A percentile compares a stretch with the other conserved stretches of the same genome.
phyloP scores from a whole-genome alignment of 2,329 filamentous ascomycete genomes.

The Phyllosticta citrichinensis region DNA sequence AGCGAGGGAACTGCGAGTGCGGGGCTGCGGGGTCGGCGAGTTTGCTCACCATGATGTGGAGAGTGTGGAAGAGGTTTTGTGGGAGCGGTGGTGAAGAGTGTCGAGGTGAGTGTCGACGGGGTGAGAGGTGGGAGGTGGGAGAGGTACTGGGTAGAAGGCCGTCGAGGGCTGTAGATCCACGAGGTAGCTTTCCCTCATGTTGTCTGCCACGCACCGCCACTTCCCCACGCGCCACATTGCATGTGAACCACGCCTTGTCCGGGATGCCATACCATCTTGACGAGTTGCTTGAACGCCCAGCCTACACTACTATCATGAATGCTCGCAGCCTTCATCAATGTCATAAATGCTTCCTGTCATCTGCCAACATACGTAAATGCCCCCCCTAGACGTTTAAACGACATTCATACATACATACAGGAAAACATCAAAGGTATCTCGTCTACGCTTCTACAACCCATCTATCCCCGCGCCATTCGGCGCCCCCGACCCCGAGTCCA shows the following conservation, averaged over 20 bases:
- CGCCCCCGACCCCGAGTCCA: too few relatives aligned
- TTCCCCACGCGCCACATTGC: background rate
- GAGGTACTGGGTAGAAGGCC: constrained; percentile 3
- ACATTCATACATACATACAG: background rate
- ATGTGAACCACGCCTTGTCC: background rate
- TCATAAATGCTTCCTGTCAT: too few relatives aligned
- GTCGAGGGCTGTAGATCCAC: constrained; percentile 3
- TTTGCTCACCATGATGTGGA: constrained; percentile 1
- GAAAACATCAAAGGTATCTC: constrained; percentile 1
- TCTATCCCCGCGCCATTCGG: background rate
- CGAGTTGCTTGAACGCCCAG: background rate
- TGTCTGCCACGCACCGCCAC: background rate
- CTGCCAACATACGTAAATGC: too few relatives aligned
- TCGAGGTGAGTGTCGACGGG: background rate
- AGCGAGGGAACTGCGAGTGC: background rate
- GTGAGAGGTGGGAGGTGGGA: background rate
- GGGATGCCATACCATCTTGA: too few relatives aligned
- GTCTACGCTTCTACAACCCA: background rate
- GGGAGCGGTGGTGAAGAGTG: background rate
- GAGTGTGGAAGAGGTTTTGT: background rate
- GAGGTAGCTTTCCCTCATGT: background rate
- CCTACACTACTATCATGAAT: too few relatives aligned
- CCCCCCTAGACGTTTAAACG: background rate
- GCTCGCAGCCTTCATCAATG: too few relatives aligned
- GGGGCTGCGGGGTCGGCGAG: background rate